phyloP scores from a whole-genome alignment of 116 monocot genomes.

The Iris pallida region DNA sequence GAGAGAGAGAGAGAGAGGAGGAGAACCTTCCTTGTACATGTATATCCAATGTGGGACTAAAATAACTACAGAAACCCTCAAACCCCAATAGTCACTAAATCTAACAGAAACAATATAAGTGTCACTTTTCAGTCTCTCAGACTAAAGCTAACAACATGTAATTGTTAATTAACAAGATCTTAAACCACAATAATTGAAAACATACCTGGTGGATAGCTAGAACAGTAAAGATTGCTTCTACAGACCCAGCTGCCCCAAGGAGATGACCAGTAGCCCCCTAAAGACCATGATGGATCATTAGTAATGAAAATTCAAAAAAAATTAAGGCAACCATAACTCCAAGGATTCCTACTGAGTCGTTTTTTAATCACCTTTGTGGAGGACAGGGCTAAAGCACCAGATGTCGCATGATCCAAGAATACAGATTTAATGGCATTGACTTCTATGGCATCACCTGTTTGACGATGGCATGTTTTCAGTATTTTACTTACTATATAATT shows the following conservation, averaged over 20 bases:
- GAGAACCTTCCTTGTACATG: no score
- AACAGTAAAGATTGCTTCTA: constrained; percentile 90
- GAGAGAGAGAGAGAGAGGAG: no score
- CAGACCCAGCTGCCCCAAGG: constrained; percentile 93
- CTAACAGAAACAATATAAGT: no score
- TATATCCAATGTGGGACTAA: no score
- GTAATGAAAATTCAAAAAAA: not conserved
- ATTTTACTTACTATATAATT: not conserved
- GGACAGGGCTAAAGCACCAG: constrained; percentile 76
- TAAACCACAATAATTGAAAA: not conserved
- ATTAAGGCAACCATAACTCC: not conserved
- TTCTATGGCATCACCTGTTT: constrained; percentile 80
- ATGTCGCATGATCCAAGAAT: constrained; percentile 74
- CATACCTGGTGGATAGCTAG: constrained; percentile 79
- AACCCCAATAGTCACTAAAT: no score
- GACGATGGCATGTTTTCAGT: not conserved
- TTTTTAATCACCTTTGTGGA: constrained; percentile 71
- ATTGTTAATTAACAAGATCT: not conserved
- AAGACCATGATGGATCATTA: not conserved
- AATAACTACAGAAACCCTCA: no score
- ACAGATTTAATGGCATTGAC: constrained; percentile 79
- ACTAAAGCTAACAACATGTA: no score
- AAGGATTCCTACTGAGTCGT: not conserved
- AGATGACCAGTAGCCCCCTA: constrained; percentile 96
- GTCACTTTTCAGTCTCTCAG: no score